Evolutionary conservation across 441 rosid genomes (phyloP).

Genomic region (Gossypium gossypioides): DNA sequence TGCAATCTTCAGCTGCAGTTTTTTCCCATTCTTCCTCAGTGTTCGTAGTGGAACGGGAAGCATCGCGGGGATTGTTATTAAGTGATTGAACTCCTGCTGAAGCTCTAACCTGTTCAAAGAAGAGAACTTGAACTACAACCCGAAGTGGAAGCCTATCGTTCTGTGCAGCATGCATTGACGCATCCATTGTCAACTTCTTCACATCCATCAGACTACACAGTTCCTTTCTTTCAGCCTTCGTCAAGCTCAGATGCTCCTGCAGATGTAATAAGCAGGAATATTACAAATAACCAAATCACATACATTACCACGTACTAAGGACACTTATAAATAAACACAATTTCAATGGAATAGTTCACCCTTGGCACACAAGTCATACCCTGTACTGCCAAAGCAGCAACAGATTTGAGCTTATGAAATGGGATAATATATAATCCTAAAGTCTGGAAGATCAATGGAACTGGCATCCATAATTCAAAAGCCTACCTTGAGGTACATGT

Average conservation of each 20-base stretch:
- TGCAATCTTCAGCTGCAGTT: constrained; percentile 21
- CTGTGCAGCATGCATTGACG: constrained; percentile 81
- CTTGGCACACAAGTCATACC: neutral
- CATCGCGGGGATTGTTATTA: constrained; percentile 23
- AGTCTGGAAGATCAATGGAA: neutral
- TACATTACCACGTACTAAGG: neutral
- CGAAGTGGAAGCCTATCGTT: constrained; percentile 79
- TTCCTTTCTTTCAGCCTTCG: constrained; percentile 70
- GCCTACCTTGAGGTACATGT: constrained; percentile 62
- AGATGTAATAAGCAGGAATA: neutral
- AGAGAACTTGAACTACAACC: constrained; percentile 84
- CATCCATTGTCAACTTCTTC: constrained; percentile 65
- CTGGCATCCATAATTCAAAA: neutral
- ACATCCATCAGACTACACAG: constrained; percentile 74
- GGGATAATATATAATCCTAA: neutral
- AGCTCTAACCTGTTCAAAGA: constrained; percentile 75
- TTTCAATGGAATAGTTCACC: neutral
- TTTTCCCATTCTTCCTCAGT: constrained; percentile 45
- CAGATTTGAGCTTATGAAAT: neutral
- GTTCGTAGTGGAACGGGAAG: constrained; percentile 32
- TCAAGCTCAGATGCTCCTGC: constrained; percentile 66
- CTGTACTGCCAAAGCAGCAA: neutral
- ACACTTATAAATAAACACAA: neutral
- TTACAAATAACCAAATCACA: neutral
- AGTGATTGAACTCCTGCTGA: constrained; percentile 42